Percentiles rank a stretch among this genome's conserved stretches.
phyloP scores from a whole-genome alignment of 2,329 filamentous ascomycete species.

The Pestalotiopsis sp. region DNA sequence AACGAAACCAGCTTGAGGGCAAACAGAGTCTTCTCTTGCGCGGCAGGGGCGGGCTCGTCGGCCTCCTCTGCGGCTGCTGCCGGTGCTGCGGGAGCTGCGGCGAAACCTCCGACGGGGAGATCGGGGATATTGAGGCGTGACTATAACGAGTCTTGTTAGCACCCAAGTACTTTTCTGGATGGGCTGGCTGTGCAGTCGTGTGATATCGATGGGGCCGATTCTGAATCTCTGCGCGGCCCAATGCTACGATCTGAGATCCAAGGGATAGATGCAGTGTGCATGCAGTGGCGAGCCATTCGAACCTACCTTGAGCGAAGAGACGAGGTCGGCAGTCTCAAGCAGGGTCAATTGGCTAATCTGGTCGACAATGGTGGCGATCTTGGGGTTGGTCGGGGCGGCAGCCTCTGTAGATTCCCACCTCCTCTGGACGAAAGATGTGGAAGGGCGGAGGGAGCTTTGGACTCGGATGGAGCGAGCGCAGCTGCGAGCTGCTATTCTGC shows the following conservation, averaged over 20 bases:
- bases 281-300: not conserved
- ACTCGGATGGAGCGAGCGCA: slow-evolving; percentile 65
- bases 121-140: slow-evolving; percentile 96
- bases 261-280: not conserved
- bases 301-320: slow-evolving; percentile 87
- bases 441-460: slow-evolving; percentile 46
- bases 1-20: slow-evolving; percentile 92
- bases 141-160: slow-evolving; percentile 47
- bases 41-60: slow-evolving; percentile 84
- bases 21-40: slow-evolving; percentile 97
- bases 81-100: slow-evolving; percentile 65
- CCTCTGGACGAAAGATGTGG: slow-evolving; percentile 54
- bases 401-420: slow-evolving; percentile 89
- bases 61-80: slow-evolving; percentile 75
- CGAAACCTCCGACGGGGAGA: slow-evolving; percentile 90
- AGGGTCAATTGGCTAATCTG: slow-evolving; percentile 98
- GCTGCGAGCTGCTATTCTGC: slow-evolving; percentile 65
- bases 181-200: not conserved
- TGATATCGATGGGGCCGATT: not conserved
- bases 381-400: slow-evolving; percentile 71
- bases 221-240: not conserved
- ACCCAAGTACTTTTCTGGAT: not conserved
- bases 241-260: not conserved
- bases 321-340: slow-evolving; percentile 94
- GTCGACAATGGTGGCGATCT: slow-evolving; percentile 93